These are phyloP conservation scores for Kodamaea alishanica DNA, from an alignment of 1,139 yeast genomes.

Conservation along the genomic window DNA sequence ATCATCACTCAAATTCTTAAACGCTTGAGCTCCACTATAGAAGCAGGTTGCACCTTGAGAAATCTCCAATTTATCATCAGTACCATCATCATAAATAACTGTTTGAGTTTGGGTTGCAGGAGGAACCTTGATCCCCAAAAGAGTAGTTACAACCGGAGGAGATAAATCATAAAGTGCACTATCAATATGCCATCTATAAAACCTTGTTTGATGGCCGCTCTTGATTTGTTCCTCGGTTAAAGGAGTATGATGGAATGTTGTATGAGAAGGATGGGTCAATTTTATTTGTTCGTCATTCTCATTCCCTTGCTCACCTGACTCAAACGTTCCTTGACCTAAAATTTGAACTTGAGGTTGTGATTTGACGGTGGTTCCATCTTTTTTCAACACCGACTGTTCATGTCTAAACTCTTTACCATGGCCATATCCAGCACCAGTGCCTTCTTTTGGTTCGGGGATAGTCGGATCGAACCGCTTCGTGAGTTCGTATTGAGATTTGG, in stretches of 20 bases:
- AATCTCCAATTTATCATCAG: slow-evolving; percentile 58
- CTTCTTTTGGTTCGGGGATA: slow-evolving; percentile 48
- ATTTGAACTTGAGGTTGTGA: slow-evolving; percentile 85
- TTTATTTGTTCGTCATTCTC: slow-evolving; percentile 53
- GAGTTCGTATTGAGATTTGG: slow-evolving; percentile 68
- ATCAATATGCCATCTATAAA: slow-evolving; percentile 92
- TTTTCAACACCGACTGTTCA: slow-evolving; percentile 67
- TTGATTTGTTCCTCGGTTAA: slow-evolving; percentile 59
- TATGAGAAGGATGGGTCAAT: slow-evolving; percentile 80
- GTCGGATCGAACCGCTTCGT: slow-evolving; percentile 78
- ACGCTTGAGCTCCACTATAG: slow-evolving; percentile 76
- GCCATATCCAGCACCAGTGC: slow-evolving; percentile 60
- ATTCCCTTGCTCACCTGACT: slow-evolving; percentile 64
- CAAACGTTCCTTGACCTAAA: slow-evolving; percentile 76
- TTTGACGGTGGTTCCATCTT: slow-evolving; percentile 78
- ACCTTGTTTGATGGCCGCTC: slow-evolving; percentile 63
- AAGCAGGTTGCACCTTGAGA: slow-evolving; percentile 88
- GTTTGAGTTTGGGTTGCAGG: slow-evolving; percentile 41
- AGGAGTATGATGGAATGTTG: slow-evolving; percentile 67
- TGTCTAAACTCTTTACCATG: slow-evolving; percentile 85
- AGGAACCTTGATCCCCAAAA: slow-evolving; percentile 81
- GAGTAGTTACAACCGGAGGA: slow-evolving; percentile 82
- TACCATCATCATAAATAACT: slow-evolving; percentile 63
- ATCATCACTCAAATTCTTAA: slow-evolving; percentile 58
- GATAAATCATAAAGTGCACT: slow-evolving; percentile 81